These are phyloP conservation scores for Corymbia maculata DNA, from an alignment of 345 rosid genomes.

Conservation along the genomic window DNA sequence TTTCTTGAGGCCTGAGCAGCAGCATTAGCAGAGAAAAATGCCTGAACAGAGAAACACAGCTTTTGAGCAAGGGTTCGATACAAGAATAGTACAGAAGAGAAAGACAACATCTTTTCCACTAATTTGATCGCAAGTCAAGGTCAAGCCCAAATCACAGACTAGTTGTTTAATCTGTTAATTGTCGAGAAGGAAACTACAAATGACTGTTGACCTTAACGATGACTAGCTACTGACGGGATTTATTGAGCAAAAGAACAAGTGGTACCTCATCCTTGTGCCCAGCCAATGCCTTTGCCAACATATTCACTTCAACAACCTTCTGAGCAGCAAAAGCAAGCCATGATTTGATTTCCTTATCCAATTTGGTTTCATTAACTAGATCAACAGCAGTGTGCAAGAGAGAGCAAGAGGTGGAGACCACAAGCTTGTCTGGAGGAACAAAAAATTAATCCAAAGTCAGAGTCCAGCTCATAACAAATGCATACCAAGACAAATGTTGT, in stretches of 20 bases:
- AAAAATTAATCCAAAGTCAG: not conserved
- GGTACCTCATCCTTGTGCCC: conserved; percentile 83
- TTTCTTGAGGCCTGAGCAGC: conserved; percentile 83
- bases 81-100: not conserved
- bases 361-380: conserved; percentile 77
- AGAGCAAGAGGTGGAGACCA: conserved; percentile 94
- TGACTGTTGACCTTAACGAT: not conserved
- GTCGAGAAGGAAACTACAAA: not conserved
- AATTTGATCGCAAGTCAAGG: not conserved
- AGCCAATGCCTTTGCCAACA: conserved; percentile 83
- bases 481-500: not conserved
- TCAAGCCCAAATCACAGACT: not conserved
- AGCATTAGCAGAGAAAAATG: conserved; percentile 69
- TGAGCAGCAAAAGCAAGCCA: conserved; percentile 99
- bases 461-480: not conserved
- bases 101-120: not conserved
- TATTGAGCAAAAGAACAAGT: not conserved
- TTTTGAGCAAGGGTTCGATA: not conserved
- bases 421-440: conserved; percentile 61
- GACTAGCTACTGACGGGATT: not conserved
- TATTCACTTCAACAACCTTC: conserved; percentile 89
- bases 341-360: conserved; percentile 80
- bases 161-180: not conserved
- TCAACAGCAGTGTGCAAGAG: conserved; percentile 98
- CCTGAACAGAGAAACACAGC: conserved; percentile 24